These are phyloP conservation scores for Flaveria ramosissima DNA, from an alignment of 129 eudicot species.

Conservation along the genomic window DNA sequence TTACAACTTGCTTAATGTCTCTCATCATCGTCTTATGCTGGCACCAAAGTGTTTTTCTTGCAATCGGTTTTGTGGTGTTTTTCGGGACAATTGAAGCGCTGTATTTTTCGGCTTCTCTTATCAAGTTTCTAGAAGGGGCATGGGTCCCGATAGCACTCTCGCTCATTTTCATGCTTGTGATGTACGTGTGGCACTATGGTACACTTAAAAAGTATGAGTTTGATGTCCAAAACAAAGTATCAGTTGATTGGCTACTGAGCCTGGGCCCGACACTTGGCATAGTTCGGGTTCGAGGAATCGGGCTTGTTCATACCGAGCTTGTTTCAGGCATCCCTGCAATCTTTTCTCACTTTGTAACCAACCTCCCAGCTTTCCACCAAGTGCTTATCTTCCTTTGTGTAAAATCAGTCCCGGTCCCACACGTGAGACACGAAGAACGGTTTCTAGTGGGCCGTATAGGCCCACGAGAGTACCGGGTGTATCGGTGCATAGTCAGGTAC, in stretches of 20 bases:
- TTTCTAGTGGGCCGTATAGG: constrained; percentile 91
- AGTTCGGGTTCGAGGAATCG: constrained; percentile 88
- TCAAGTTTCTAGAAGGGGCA: constrained; percentile 96
- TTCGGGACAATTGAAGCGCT: constrained; percentile 87
- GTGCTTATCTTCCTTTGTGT: constrained; percentile 88
- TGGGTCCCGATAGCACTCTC: constrained; percentile 95
- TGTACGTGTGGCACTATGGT: constrained; percentile 93
- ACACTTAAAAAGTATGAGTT: constrained; percentile 77
- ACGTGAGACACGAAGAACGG: constrained; percentile 79
- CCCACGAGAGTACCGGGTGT: constrained; percentile 69
- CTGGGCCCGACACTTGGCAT: constrained; percentile 88
- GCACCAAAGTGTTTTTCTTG: constrained; percentile 69
- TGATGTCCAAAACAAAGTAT: constrained; percentile 93
- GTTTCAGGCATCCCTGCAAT: constrained; percentile 95
- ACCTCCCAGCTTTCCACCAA: constrained; percentile 97
- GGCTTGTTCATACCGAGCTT: constrained; percentile 91
- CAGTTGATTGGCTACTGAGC: constrained; percentile 87
- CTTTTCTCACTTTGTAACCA: constrained; percentile 94
- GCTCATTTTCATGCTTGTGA: constrained; percentile 68
- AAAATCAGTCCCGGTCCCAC: constrained; percentile 87
- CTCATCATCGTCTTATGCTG: constrained; percentile 87
- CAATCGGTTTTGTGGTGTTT: constrained; percentile 63
- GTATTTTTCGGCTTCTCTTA: constrained; percentile 88
- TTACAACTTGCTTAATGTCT: constrained; percentile 96
- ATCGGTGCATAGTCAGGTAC: constrained; percentile 85